Evolutionary conservation across 805 yeast species (phyloP).

Genomic region (Saccharomycopsis guyanensis): DNA sequence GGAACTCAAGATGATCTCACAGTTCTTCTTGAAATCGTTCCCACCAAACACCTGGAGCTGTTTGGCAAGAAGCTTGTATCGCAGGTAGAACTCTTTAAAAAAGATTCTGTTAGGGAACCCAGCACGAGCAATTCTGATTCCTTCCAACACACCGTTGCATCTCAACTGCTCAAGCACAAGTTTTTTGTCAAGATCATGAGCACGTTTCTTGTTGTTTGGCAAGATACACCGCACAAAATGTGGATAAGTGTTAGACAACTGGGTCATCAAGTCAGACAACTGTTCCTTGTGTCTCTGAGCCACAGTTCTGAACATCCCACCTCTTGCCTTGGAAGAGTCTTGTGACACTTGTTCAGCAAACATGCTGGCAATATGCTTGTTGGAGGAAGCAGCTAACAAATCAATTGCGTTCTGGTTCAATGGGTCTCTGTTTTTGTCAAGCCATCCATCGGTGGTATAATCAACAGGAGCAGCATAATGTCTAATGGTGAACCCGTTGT

Average conservation of each 20-base stretch:
- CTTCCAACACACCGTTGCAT: slow-evolving; percentile 97
- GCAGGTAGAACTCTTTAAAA: slow-evolving; percentile 67
- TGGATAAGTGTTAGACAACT: slow-evolving; percentile 76
- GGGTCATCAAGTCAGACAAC: slow-evolving; percentile 59
- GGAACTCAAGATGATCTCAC: slow-evolving; percentile 59
- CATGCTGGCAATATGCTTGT: slow-evolving; percentile 46
- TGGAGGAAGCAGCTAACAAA: slow-evolving; percentile 50
- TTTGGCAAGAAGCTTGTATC: slow-evolving; percentile 65
- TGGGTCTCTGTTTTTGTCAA: slow-evolving; percentile 92
- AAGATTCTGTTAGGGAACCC: slow-evolving; percentile 93
- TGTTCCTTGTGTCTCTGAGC: slow-evolving; percentile 89
- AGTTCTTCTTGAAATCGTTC: slow-evolving; percentile 52
- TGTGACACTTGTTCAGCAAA: slow-evolving; percentile 35
- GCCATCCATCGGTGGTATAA: slow-evolving; percentile 86
- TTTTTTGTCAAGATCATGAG: slow-evolving; percentile 63
- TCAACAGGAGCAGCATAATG: slow-evolving; percentile 98
- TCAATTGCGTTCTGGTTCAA: slow-evolving; percentile 66
- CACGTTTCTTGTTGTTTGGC: slow-evolving; percentile 72
- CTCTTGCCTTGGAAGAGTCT: slow-evolving; percentile 23
- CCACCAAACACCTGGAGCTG: slow-evolving; percentile 32
- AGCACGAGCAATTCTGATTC: slow-evolving; percentile 92
- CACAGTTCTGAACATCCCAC: slow-evolving; percentile 56
- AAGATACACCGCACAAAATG: slow-evolving; percentile 95
- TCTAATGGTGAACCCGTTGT: slow-evolving; percentile 71
- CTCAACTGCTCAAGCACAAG: slow-evolving; percentile 83